A percentile compares a stretch with the other conserved stretches of the same genome.
Conservation (phyloP, 1,284 basidiomycete species). For the Fomitopsis palustris region DNA sequence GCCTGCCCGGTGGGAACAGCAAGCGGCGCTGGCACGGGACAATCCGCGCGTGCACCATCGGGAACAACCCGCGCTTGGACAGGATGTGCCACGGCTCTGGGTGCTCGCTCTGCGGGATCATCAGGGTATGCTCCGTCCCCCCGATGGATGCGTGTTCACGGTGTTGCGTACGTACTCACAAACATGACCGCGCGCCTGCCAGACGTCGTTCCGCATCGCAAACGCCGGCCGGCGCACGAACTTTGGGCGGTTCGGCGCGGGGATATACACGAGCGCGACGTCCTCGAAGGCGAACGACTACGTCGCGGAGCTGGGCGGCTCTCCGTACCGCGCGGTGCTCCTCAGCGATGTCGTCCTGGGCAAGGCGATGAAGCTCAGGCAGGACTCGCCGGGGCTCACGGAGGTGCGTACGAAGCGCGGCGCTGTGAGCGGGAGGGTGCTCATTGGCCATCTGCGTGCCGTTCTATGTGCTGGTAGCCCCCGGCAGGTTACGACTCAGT, state of each 20-base stretch:
- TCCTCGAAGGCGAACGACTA: slow-evolving; percentile 23
- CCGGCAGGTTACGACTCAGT: slow-evolving; percentile 23
- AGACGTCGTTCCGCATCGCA: slow-evolving; percentile 12
- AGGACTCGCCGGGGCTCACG: slow-evolving; percentile 11
- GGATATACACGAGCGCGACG: slow-evolving; percentile 17
- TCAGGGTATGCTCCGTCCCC: slow-evolving; percentile 4
- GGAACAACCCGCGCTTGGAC: not conserved
- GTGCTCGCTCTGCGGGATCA: slow-evolving; percentile 14
- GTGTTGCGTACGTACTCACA: too few relatives aligned
- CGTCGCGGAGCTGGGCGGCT: slow-evolving; percentile 10
- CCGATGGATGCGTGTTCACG: not conserved
- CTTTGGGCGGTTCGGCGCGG: slow-evolving; percentile 14
- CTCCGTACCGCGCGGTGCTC: slow-evolving; percentile 18
- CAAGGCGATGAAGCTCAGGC: slow-evolving; percentile 17
- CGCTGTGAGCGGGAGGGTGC: too few relatives aligned
- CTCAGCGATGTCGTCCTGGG: slow-evolving; percentile 24
- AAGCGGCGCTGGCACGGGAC: slow-evolving; percentile 14
- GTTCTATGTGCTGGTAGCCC: slow-evolving; percentile 10
- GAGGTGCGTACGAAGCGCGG: slow-evolving; percentile 15
- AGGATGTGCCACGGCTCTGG: not conserved
- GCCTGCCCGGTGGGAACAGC: slow-evolving; percentile 7
- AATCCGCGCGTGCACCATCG: slow-evolving; percentile 9
- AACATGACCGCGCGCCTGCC: too few relatives aligned
- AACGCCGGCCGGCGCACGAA: slow-evolving; percentile 5
- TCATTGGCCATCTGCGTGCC: too few relatives aligned